phyloP scores from a whole-genome alignment of 331 rosid species.

The Malus hybrid region DNA sequence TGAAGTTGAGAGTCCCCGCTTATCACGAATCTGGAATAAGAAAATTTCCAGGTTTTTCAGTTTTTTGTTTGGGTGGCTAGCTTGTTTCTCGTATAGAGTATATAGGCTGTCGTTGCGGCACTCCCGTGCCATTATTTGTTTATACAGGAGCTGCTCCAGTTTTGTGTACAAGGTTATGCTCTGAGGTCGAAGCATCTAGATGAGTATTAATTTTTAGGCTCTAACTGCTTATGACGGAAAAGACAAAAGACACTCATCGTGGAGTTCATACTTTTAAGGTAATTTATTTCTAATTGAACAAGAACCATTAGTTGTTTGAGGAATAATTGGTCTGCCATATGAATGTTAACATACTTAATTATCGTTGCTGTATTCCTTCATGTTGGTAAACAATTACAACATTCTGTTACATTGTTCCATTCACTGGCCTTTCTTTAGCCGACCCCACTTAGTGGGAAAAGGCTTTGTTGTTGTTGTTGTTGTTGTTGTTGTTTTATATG shows the following conservation, averaged over 20 bases:
- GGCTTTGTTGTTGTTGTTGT: too few species aligned
- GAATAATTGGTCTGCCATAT: background rate
- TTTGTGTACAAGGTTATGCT: slow-evolving; percentile 2
- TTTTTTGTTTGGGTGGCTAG: background rate
- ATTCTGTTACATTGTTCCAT: background rate
- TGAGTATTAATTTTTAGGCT: slow-evolving; percentile 8
- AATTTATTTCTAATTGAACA: background rate
- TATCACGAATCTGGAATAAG: slow-evolving; percentile 1
- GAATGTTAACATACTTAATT: background rate
- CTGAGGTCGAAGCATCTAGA: slow-evolving; percentile 4
- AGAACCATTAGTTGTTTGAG: background rate
- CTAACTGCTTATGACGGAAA: slow-evolving; percentile 6
- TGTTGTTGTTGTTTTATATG: background rate
- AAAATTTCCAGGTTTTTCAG: background rate
- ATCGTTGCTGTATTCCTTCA: background rate
- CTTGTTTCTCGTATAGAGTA: background rate
- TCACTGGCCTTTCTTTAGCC: background rate
- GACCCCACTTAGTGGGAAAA: too few species aligned
- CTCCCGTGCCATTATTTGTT: slow-evolving; percentile 14
- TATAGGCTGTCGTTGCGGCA: background rate
- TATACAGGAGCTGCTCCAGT: slow-evolving; percentile 7
- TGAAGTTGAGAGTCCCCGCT: slow-evolving; percentile 19
- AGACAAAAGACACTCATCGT: background rate
- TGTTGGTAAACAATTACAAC: background rate
- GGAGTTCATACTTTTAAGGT: slow-evolving; percentile 8